Base-by-base conservation (phyloP, 495 filamentous ascomycete species). In the Trichocladium uniseriatum region DNA sequence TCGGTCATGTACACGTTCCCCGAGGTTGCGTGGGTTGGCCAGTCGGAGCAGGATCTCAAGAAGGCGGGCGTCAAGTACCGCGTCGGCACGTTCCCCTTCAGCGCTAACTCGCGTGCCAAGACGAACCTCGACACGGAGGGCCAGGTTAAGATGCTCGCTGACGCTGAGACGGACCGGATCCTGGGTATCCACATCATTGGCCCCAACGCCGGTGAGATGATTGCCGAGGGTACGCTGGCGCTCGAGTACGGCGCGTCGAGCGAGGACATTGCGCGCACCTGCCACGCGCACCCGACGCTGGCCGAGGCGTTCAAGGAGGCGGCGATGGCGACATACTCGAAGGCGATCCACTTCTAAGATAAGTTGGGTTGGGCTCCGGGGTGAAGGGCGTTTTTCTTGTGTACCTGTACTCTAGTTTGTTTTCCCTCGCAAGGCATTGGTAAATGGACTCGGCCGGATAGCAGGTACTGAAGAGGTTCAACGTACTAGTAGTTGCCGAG, bases 1-100 rank as follows among this genome's bases (percentile, higher is more conserved):
- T 87, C 85, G 38, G 92, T 98, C 71, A 98, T 98, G 92, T 98
- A 98, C 79, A 97, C 92, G 15, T 84, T 94, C 74, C 92, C 92
- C 45, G 92, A 98, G 68, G 92, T 96, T 52, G 91, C 92, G 31
- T 98, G 92, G 92, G 92, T 98, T 32, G 92, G 92, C 43, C 89
- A 95, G 78, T 95, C 84, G 66, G 94, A 98, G 78, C 86, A 90
- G 55, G 94, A 97, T 55, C 74, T 97, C 48, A 95, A 97, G 80
- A 81, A 81, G 52, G 76, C 84, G 40, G 87, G 85, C 52, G 77
- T 94, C 69, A 85, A 87, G 69, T 97, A 95, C 81, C 84, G 83
- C 58, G 72, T 86, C 62, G 92, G 92, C 66, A 80, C 79, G 29
- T 98, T 98, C 81, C 92, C 92, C 58, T 98, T 98, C 78, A 84